Conservation (phyloP, 768 basidiomycete genomes). For the Boletus sp. region DNA sequence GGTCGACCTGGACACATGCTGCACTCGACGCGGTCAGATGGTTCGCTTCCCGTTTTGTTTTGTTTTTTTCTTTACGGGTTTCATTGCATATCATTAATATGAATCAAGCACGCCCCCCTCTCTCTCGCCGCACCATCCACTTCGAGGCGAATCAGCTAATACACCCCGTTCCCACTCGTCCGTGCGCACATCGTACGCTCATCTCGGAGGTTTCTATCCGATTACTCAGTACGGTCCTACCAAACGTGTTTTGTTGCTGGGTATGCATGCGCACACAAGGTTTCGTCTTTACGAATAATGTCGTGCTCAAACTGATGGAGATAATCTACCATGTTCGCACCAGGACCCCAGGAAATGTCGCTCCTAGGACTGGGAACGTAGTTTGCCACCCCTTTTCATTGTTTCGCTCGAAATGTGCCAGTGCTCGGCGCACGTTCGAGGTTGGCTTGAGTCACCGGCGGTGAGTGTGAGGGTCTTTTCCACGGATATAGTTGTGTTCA, state of each 20-base stretch:
- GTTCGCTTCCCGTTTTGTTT: not conserved
- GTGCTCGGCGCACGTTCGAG: not conserved
- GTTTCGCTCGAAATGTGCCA: not conserved
- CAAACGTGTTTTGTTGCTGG: not conserved
- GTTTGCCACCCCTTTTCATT: too few species aligned
- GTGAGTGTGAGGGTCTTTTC: not conserved
- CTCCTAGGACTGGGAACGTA: too few species aligned
- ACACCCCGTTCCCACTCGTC: not conserved
- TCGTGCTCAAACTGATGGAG: not conserved
- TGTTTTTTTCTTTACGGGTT: not conserved
- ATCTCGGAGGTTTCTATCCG: not conserved
- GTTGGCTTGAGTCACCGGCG: not conserved
- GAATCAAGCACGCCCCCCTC: not conserved
- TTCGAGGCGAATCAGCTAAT: not conserved
- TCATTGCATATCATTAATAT: not conserved
- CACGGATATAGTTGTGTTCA: not conserved
- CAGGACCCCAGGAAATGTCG: not conserved
- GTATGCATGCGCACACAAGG: not conserved
- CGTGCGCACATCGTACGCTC: not conserved
- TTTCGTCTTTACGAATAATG: not conserved
- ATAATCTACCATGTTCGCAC: not conserved
- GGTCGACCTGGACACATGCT: conserved; percentile 1
- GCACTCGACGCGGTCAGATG: not conserved
- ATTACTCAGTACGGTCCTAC: conserved; percentile 2
- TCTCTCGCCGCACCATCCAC: conserved; percentile 1